Evolutionary conservation across 2,329 filamentous ascomycete species (phyloP), one percentile per base, ranked within the genome.

Genomic region (Acrocalymma vagum): DNA sequence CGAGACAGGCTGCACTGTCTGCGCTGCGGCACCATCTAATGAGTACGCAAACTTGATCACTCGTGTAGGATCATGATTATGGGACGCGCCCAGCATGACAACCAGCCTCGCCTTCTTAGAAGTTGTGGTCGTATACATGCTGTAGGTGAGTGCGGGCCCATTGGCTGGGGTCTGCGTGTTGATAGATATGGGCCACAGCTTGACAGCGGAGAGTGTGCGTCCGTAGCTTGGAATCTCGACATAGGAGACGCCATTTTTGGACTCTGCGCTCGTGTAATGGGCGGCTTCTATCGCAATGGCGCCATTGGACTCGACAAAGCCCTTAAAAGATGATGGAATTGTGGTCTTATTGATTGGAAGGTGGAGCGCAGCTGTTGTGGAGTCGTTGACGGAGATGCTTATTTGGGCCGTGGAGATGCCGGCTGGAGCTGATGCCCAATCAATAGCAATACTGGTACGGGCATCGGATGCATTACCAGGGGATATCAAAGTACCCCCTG

Each of bases 11-110:
- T 68, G 57, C 6, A 67, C 63, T 3, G 71, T 51, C n/a, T 67
- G 44, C 3, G 60, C 61, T 7, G 42, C 34, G 6, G 38, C 43
- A 8, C 65, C 63, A 22, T 77, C 70, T 9, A 79, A 49, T 3
- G 68, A 63, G 6, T 78, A 53, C 3, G 76, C 74, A 37, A 75
- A 79, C 17, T 62, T 62, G 62, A 81, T 72, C 9, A 63, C 69
- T 4, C 69, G 62, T 3, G 55, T 52, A 0, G 76, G 75, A 31
- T 78, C 70, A 0, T 72, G 70, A 45, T 79, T 78, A 5, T 79
- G 65, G 1, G 72, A 60, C 6, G 62, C 53, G 6, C 60, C 62
- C 21, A 71, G 61, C 14, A 62, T 60, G 5, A 69, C 37, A 3
- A 60, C 62, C 2, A 67, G 14, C 3, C 52, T 58, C n/a, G 50